Conservation (phyloP, 345 rosid species). For the Populus davidiana region DNA sequence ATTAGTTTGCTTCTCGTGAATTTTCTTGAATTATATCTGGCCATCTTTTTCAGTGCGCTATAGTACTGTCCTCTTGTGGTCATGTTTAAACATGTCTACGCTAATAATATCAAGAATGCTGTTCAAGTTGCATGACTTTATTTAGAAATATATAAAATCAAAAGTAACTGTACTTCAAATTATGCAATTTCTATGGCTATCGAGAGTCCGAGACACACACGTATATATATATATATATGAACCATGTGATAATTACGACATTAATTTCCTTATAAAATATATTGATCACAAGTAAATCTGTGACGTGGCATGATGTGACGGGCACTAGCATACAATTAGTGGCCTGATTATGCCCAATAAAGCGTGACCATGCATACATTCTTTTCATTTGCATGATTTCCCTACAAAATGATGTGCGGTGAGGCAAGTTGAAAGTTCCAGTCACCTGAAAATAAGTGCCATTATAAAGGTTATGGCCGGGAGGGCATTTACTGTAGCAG, state of each 20-base stretch:
- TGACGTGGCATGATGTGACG: too few species aligned
- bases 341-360: too few species aligned
- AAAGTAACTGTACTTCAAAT: too few species aligned
- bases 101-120: background rate
- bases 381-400: background rate
- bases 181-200: background rate
- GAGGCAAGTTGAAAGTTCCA: background rate
- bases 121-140: background rate
- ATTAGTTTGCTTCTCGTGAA: background rate
- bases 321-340: too few species aligned
- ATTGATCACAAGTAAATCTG: too few species aligned
- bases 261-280: too few species aligned
- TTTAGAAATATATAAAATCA: too few species aligned
- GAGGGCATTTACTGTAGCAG: conserved; percentile 65
- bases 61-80: too few species aligned
- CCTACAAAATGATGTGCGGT: background rate
- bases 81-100: background rate
- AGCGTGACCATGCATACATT: background rate
- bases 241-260: background rate
- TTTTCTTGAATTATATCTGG: background rate
- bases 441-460: conserved; percentile 82
- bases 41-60: background rate
- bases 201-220: background rate
- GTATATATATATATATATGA: too few species aligned
- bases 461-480: conserved; percentile 83